These are phyloP conservation scores for Leccinum pellstonianum DNA, from an alignment of 768 basidiomycete genomes.

Conservation along the genomic window DNA sequence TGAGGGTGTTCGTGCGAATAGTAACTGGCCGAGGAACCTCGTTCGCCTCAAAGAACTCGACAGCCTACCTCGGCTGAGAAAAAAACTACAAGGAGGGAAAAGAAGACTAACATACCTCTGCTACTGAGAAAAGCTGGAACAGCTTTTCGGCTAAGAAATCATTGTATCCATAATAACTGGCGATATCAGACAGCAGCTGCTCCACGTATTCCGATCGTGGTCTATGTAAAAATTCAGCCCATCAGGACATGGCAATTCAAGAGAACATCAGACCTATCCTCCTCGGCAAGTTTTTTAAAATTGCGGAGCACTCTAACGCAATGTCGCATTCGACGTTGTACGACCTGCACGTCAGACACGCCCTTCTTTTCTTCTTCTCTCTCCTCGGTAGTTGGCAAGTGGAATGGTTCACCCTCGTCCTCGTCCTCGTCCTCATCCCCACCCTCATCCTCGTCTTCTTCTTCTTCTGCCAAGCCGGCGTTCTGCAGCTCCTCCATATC, in stretches of 20 bases:
- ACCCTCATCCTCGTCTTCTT: constrained; percentile 48
- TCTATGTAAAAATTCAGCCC: constrained; percentile 41
- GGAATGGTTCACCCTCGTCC: constrained; percentile 45
- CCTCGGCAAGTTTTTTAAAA: constrained; percentile 65
- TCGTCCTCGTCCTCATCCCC: constrained; percentile 37
- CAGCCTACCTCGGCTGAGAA: constrained; percentile 54
- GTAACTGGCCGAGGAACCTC: constrained; percentile 95
- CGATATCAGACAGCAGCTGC: constrained; percentile 86
- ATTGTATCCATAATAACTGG: constrained; percentile 97
- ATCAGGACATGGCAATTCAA: constrained; percentile 2
- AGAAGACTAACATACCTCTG: constrained; percentile 60
- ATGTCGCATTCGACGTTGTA: constrained; percentile 78
- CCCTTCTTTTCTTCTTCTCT: constrained; percentile 66
- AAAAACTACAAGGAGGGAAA: constrained; percentile 1
- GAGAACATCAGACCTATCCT: constrained; percentile 50
- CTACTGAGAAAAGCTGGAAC: constrained; percentile 88
- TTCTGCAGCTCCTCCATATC: constrained; percentile 65
- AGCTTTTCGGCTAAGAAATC: constrained; percentile 93
- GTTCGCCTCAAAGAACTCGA: constrained; percentile 98
- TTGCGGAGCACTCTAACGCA: constrained; percentile 71
- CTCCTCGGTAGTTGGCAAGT: constrained; percentile 69
- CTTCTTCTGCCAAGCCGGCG: constrained; percentile 49
- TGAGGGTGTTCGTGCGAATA: constrained; percentile 95
- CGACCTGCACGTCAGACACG: constrained; percentile 69
- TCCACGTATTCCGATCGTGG: constrained; percentile 87